These are phyloP conservation scores for Naumovozyma baii DNA, from an alignment of 805 yeast genomes.

Conservation along the genomic window DNA sequence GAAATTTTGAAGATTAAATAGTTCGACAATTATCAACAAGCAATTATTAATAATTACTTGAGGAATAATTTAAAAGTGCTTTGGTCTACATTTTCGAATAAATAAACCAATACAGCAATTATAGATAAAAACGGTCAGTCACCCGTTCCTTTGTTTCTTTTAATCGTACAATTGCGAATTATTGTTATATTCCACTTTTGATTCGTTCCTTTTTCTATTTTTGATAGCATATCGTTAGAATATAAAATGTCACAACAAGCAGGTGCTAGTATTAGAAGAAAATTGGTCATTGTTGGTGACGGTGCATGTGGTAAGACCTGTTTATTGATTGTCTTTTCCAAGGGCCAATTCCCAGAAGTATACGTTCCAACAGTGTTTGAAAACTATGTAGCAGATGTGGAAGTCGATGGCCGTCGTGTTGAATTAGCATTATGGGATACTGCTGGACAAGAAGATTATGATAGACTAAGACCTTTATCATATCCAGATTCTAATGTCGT, in stretches of 20 bases:
- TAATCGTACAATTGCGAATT: too few relatives aligned
- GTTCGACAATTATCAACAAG: too few relatives aligned
- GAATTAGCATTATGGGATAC: conserved; percentile 96
- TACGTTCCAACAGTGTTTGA: conserved; percentile 95
- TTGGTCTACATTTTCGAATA: too few relatives aligned
- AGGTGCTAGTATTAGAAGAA: conserved; percentile 43
- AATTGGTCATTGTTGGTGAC: conserved; percentile 89
- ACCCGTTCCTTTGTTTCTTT: too few relatives aligned
- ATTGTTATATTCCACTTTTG: too few relatives aligned
- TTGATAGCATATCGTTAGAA: too few relatives aligned
- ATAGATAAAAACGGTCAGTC: too few relatives aligned
- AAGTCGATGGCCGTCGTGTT: conserved; percentile 79
- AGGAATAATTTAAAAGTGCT: too few relatives aligned
- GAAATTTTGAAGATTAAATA: too few relatives aligned
- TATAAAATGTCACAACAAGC: conserved; percentile 26
- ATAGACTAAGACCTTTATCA: conserved; percentile 79
- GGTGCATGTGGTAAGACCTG: conserved; percentile 97
- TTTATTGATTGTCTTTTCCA: conserved; percentile 73
- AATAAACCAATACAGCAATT: background rate
- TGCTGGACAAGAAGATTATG: conserved; percentile 97
- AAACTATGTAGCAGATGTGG: conserved; percentile 94
- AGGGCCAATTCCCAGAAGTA: conserved; percentile 86
- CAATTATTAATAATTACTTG: too few relatives aligned
- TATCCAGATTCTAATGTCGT: conserved; percentile 90
- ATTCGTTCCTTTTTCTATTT: too few relatives aligned